Evolutionary conservation across 441 rosid genomes (phyloP), one percentile per base, ranked within the genome.

Genomic region (Erysimum cheiri): DNA sequence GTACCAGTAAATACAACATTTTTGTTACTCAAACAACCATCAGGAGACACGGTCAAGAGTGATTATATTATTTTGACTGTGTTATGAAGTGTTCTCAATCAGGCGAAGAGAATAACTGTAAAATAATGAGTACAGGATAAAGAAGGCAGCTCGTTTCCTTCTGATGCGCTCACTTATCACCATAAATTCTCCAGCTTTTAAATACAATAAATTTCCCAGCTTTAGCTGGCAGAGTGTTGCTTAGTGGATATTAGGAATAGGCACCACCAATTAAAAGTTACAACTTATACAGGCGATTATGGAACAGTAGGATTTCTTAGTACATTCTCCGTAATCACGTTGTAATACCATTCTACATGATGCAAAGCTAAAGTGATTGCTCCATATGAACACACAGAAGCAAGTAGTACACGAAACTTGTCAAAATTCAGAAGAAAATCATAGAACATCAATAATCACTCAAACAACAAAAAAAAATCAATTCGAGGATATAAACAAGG

Each of bases 171-270:
- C 13, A 49, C n/a, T 8, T 36, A 50, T 50, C 47, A 37, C 29
- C 48, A 35, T 13, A n/a, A 5, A 50, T 65, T 52, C 29, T 29
- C 49, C 43, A 67, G 53, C 49, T 67, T 43, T 7, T 8, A 40
- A 29, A 53, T 67, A 7, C 17, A 41, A 39, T 3, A 52, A 53
- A 1, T 39, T 19, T 14, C n/a, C n/a, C n/a, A 33, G 14, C 31
- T 55, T 46, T 67, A 8, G 37, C n/a, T 15, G 12, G 40, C 50
- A 67, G 22, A 67, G 19, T 41, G 1, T 54, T 41, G 33, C 44
- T 53, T 39, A 26, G 32, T 54, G 35, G 3, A 54, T 31, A 67
- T 43, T 37, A 40, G 14, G 31, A 67, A 2, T 7, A 53, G 14
- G n/a, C n/a, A n/a, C 24, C 24, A 29, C 48, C 37, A 50, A 50